Percentiles rank a stretch among this genome's conserved stretches.
Evolutionary conservation across 2,329 filamentous ascomycete genomes (phyloP).

Genomic region (Aspergillus pseudoglaucus): DNA sequence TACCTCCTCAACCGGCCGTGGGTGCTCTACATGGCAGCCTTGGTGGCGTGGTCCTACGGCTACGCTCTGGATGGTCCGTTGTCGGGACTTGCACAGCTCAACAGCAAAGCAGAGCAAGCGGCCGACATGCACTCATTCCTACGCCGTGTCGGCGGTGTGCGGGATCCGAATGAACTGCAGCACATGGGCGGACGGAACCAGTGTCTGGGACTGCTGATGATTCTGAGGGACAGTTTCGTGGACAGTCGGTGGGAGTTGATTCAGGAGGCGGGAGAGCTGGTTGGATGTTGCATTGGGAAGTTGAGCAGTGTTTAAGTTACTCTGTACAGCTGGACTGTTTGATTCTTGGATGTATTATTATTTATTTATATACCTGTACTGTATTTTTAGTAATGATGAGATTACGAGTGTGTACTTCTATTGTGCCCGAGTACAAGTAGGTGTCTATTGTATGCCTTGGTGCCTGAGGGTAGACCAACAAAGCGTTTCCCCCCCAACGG

Average conservation of each 20-base stretch:
- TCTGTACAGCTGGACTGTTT: conserved; percentile 2
- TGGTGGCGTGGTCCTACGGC: conserved; percentile 94
- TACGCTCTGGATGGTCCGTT: conserved; percentile 81
- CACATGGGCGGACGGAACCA: conserved; percentile 69
- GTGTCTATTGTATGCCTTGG: no score
- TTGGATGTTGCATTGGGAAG: conserved; percentile 73
- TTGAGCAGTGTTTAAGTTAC: conserved; percentile 23
- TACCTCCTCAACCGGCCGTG: conserved; percentile 86
- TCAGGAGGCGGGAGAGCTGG: conserved; percentile 73
- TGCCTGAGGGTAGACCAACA: no score
- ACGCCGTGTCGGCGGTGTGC: conserved; percentile 62
- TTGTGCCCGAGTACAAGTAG: no score
- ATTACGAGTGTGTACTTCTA: no score
- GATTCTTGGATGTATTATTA: neutral
- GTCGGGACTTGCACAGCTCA: conserved; percentile 51
- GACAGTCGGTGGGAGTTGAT: conserved; percentile 86
- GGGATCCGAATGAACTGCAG: conserved; percentile 70
- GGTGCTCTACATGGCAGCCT: conserved; percentile 86
- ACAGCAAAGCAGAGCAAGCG: conserved; percentile 59
- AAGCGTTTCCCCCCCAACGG: no score
- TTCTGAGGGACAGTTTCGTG: conserved; percentile 74
- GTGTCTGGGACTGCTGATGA: conserved; percentile 72
- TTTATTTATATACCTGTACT: no score
- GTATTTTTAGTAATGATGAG: neutral
- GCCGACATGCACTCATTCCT: conserved; percentile 76